phyloP scores from a whole-genome alignment of 495 filamentous ascomycete genomes.

The Arthonia radiata region DNA sequence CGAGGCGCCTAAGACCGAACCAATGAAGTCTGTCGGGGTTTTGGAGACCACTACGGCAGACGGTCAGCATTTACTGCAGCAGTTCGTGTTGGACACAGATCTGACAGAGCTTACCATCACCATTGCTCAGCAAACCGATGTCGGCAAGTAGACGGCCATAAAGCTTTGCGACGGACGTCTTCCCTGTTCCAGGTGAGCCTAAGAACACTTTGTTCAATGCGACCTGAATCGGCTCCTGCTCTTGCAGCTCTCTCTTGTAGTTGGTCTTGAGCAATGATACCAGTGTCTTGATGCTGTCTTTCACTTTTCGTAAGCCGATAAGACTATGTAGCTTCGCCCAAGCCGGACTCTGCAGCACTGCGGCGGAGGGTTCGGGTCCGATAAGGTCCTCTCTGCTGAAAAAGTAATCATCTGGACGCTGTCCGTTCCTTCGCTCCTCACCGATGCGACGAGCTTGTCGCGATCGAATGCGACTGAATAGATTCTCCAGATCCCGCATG shows the following conservation, averaged over 20 bases:
- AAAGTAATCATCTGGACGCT: conserved; percentile 11
- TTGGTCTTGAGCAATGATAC: conserved; percentile 34
- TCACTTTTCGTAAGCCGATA: conserved; percentile 36
- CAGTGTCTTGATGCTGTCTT: conserved; percentile 29
- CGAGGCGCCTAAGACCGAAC: conserved; percentile 33
- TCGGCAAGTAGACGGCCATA: conserved; percentile 41
- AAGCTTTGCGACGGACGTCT: conserved; percentile 51
- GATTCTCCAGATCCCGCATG: conserved; percentile 41
- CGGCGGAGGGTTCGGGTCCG: conserved; percentile 34
- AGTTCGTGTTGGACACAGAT: not conserved
- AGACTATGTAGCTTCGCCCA: conserved; percentile 35
- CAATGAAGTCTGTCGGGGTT: conserved; percentile 53
- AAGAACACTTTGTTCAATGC: conserved; percentile 48
- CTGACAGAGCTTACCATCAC: conserved; percentile 25
- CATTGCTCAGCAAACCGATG: conserved; percentile 32
- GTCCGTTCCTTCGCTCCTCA: conserved; percentile 13
- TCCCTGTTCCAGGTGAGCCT: conserved; percentile 49
- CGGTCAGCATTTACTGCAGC: not conserved
- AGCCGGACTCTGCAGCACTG: conserved; percentile 21
- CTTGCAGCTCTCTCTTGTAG: conserved; percentile 34
- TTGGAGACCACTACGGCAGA: conserved; percentile 29
- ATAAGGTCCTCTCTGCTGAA: conserved; percentile 18
- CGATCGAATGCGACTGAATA: conserved; percentile 22
- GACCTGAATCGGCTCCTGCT: conserved; percentile 28
- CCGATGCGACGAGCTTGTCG: conserved; percentile 33